Evolutionary conservation across 768 basidiomycete genomes (phyloP).

Genomic region (Amanita rimosa): DNA sequence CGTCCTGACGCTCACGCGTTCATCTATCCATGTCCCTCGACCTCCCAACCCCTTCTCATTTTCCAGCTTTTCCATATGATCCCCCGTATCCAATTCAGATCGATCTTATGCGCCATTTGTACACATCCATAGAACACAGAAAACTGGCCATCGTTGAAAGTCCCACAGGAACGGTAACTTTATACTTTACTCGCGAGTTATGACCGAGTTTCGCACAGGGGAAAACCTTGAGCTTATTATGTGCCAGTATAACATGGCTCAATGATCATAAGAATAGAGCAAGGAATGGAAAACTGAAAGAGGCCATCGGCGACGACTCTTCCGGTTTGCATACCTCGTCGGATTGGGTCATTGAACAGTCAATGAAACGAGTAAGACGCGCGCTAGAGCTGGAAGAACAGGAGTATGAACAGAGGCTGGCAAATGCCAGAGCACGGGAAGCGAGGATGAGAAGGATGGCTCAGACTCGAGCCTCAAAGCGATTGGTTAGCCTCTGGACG

Average conservation of each 20-base stretch:
- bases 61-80: constrained; percentile 76
- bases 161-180: constrained; percentile 72
- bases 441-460: constrained; percentile 40
- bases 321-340: constrained; percentile 17
- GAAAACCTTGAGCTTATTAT: constrained; percentile 76
- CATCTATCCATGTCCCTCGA: constrained; percentile 15
- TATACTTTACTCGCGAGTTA: neutral
- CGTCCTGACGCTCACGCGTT: too few species aligned
- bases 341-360: constrained; percentile 71
- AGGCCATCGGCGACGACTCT: constrained; percentile 21
- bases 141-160: constrained; percentile 80
- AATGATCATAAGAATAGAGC: constrained; percentile 59
- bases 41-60: constrained; percentile 54
- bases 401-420: constrained; percentile 52
- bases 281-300: constrained; percentile 49
- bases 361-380: constrained; percentile 47
- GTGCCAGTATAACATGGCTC: constrained; percentile 67
- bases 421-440: constrained; percentile 52
- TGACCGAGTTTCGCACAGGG: constrained; percentile 35
- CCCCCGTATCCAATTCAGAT: constrained; percentile 78
- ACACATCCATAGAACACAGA: constrained; percentile 60
- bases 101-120: constrained; percentile 83
- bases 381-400: constrained; percentile 59
- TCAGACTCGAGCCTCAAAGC: constrained; percentile 49
- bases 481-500: constrained; percentile 29